Conservation (phyloP, 257 asterid genomes). For the Solanum chaucha region DNA sequence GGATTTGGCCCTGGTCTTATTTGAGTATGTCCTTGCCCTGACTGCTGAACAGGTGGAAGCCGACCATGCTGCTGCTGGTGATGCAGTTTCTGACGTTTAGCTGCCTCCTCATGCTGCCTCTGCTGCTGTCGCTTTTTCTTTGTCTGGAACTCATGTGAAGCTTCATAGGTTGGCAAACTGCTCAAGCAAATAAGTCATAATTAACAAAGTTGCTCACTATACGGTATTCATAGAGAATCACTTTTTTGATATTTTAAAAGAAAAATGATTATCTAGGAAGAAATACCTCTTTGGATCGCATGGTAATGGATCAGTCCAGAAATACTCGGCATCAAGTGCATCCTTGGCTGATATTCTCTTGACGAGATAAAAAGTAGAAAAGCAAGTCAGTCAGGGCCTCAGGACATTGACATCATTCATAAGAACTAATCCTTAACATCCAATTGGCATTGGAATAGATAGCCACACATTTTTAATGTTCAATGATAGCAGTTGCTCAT, state of each 20-base stretch:
- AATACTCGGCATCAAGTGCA: conserved; percentile 95
- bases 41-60: conserved; percentile 79
- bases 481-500: neutral
- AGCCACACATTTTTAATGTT: neutral
- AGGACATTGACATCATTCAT: neutral
- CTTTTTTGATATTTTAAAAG: neutral
- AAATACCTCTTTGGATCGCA: conserved; percentile 86
- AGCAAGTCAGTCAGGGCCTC: neutral
- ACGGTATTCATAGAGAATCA: neutral
- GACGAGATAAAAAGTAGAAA: conserved; percentile 9
- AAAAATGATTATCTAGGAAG: neutral
- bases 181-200: conserved; percentile 3
- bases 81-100: conserved; percentile 71
- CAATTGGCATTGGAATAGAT: neutral
- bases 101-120: conserved; percentile 70
- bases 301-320: conserved; percentile 93
- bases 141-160: conserved; percentile 96
- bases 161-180: conserved; percentile 90
- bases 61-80: conserved; percentile 81
- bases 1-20: conserved; percentile 52
- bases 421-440: neutral
- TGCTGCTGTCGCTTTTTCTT: conserved; percentile 94
- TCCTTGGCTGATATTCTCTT: conserved; percentile 90
- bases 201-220: neutral
- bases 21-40: conserved; percentile 53